Percentiles rank a stretch among this genome's conserved stretches.
Conservation (phyloP, 2,329 filamentous ascomycete genomes). For the Colletotrichum tanaceti region DNA sequence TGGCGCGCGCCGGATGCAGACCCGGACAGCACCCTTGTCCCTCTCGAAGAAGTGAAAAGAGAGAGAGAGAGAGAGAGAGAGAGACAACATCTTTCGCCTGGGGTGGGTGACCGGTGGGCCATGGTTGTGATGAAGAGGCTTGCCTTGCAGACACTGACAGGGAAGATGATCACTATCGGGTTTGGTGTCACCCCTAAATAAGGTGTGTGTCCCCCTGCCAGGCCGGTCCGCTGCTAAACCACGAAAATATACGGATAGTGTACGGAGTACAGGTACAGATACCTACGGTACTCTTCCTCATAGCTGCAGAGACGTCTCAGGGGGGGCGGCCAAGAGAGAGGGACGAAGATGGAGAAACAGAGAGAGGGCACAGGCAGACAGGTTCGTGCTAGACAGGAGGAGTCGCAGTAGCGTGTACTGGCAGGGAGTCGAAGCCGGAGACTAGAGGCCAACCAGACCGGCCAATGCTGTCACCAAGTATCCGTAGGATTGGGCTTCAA, state of each 20-base stretch:
- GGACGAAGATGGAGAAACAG: neutral
- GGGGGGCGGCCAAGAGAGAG: neutral
- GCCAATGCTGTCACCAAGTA: neutral
- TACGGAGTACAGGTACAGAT: too few species aligned
- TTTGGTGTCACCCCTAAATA: constrained; percentile 19
- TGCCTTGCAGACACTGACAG: too few species aligned
- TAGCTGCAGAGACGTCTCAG: neutral
- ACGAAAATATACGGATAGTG: too few species aligned
- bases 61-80: neutral
- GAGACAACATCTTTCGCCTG: neutral
- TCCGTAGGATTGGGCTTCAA: neutral
- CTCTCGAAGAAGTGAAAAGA: too few species aligned
- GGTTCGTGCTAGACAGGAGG: constrained; percentile 12
- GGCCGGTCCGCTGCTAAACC: neutral
- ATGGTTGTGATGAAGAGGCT: neutral
- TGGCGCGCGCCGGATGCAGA: neutral
- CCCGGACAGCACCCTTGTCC: constrained; percentile 7
- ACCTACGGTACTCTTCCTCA: neutral
- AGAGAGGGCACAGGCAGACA: neutral
- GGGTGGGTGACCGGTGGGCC: neutral
- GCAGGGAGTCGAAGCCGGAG: constrained; percentile 5
- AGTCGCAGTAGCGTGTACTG: constrained; percentile 18
- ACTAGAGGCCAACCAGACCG: neutral
- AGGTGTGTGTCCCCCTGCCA: constrained; percentile 11
- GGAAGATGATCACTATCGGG: constrained; percentile 14